These are phyloP conservation scores for Lotmaria passim DNA, from an alignment of 208 protist species.

Conservation along the genomic window DNA sequence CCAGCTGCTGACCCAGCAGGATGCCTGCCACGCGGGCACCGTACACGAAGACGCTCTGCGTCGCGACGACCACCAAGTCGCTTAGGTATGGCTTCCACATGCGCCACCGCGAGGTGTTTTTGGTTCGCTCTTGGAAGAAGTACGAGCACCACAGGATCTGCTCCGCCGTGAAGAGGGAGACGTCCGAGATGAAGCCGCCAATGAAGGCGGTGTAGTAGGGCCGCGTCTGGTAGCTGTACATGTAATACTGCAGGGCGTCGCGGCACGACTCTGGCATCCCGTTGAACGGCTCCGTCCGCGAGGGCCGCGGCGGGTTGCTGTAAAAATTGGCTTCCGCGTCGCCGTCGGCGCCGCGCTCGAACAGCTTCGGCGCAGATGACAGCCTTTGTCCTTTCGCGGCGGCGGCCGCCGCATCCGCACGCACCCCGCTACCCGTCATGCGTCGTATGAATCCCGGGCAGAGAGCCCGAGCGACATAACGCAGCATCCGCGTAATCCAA, in stretches of 20 bases:
- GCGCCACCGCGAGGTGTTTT: slow-evolving; percentile 58
- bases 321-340: slow-evolving; percentile 20
- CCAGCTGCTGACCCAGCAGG: slow-evolving; percentile 31
- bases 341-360: not conserved
- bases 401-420: not conserved
- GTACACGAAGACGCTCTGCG: slow-evolving; percentile 36
- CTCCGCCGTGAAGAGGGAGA: slow-evolving; percentile 45
- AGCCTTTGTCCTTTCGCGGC: not conserved
- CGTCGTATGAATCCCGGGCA: slow-evolving; percentile 41
- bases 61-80: slow-evolving; percentile 11
- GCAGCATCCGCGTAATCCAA: slow-evolving; percentile 53
- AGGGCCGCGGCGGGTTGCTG: slow-evolving; percentile 20
- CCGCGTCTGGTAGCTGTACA: slow-evolving; percentile 40
- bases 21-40: slow-evolving; percentile 43
- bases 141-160: slow-evolving; percentile 42
- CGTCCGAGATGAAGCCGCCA: slow-evolving; percentile 49
- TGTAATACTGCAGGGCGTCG: slow-evolving; percentile 57
- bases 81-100: slow-evolving; percentile 53
- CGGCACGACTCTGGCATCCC: slow-evolving; percentile 41
- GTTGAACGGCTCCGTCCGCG: slow-evolving; percentile 24
- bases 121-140: slow-evolving; percentile 37
- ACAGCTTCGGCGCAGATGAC: slow-evolving; percentile 13
- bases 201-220: slow-evolving; percentile 49
- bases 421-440: slow-evolving; percentile 1
- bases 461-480: slow-evolving; percentile 28